A percentile compares a stretch with the other conserved stretches of the same genome.
phyloP scores from a whole-genome alignment of 176 grass and related monocot species.

The Rhynchospora breviuscula region DNA sequence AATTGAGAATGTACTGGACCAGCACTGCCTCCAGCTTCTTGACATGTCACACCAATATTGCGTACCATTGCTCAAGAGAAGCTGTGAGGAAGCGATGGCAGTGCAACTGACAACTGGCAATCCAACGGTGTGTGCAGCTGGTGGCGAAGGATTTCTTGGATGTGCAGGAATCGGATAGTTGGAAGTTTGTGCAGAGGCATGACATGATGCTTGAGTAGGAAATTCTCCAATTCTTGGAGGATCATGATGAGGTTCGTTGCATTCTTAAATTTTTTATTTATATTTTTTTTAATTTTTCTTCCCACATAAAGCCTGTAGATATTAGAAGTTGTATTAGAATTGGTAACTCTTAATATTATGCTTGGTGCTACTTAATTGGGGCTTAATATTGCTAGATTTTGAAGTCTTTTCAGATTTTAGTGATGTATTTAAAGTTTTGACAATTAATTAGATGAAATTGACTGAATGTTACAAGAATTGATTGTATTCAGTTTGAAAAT shows the following conservation, averaged over 20 bases:
- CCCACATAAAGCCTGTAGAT: not conserved
- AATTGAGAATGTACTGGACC: constrained; percentile 31
- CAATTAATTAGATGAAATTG: no score
- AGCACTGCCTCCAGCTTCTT: constrained; percentile 50
- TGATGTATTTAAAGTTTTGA: not conserved
- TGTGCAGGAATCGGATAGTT: constrained; percentile 51
- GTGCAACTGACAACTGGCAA: constrained; percentile 35
- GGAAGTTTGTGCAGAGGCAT: constrained; percentile 49
- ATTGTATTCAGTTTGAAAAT: no score
- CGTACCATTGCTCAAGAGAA: constrained; percentile 53
- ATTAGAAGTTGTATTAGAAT: not conserved
- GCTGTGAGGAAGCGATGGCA: constrained; percentile 44
- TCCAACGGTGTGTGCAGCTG: constrained; percentile 39
- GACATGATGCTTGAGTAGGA: constrained; percentile 41
- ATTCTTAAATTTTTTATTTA: constrained; percentile 1
- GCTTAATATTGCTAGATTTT: not conserved
- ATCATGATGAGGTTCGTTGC: constrained; percentile 36
- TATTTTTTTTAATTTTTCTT: not conserved
- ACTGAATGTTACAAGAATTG: no score
- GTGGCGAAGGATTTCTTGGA: constrained; percentile 46
- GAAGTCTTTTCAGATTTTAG: not conserved
- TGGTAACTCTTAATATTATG: not conserved
- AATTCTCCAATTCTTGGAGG: constrained; percentile 46
- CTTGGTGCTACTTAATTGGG: not conserved
- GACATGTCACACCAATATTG: constrained; percentile 63